Evolutionary conservation across 2,329 filamentous ascomycete species (phyloP).

Genomic region (Ceratocystis harringtonii): DNA sequence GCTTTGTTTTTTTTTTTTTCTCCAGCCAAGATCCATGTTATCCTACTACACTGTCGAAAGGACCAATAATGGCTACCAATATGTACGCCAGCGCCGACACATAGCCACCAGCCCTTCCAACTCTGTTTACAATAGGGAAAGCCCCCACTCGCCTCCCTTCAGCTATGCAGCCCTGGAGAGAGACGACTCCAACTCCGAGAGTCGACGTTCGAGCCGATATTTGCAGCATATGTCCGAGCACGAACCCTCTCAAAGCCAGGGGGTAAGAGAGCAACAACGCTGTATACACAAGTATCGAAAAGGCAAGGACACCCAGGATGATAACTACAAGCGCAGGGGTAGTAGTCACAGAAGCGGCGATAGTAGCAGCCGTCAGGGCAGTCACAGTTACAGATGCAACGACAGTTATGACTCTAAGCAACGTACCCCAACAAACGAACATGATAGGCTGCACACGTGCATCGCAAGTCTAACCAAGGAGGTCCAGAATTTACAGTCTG

Average conservation of each 20-base stretch:
- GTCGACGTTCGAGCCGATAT: neutral
- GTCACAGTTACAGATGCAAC: neutral
- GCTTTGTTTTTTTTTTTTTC: neutral
- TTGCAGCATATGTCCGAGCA: neutral
- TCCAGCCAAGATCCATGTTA: neutral
- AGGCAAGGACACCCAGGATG: neutral
- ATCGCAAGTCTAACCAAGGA: neutral
- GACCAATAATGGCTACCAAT: neutral
- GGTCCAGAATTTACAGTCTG: neutral
- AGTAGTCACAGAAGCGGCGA: neutral
- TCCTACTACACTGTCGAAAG: slow-evolving; percentile 5
- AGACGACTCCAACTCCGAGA: neutral
- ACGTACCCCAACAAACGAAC: neutral
- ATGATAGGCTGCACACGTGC: neutral
- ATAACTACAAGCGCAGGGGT: neutral
- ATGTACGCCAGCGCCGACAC: slow-evolving; percentile 4
- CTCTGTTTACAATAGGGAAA: neutral
- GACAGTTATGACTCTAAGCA: neutral
- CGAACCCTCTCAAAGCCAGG: neutral
- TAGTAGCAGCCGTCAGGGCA: neutral
- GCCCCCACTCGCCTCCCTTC: neutral
- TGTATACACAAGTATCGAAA: neutral
- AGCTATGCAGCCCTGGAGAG: neutral
- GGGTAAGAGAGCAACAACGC: neutral
- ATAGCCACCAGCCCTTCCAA: neutral